These are phyloP conservation scores for Purshia tridentata DNA, from an alignment of 306 rosid genomes.

Conservation along the genomic window DNA sequence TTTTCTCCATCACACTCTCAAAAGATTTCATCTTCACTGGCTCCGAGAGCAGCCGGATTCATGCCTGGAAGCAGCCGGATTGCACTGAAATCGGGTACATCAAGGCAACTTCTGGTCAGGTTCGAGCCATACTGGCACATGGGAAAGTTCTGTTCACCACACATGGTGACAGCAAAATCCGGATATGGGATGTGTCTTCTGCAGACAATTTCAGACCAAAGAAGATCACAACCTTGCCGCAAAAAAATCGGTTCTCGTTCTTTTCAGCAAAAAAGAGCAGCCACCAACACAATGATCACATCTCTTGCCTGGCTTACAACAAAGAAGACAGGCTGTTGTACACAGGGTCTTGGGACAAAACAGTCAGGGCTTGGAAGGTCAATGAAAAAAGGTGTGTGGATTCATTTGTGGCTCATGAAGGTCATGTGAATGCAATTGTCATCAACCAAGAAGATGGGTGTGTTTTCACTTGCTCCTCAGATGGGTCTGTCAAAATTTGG, in stretches of 20 bases:
- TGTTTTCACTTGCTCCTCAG: constrained; percentile 61
- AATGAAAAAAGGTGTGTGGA: constrained; percentile 46
- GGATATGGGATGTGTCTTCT: constrained; percentile 40
- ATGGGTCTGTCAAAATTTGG: constrained; percentile 57
- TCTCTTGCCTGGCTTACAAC: constrained; percentile 56
- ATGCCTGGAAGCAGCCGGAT: constrained; percentile 54
- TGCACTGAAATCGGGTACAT: constrained; percentile 46
- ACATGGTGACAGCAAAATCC: constrained; percentile 45
- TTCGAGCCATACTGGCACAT: constrained; percentile 40
- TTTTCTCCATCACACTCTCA: constrained; percentile 40
- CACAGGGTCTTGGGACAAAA: constrained; percentile 58
- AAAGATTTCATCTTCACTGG: constrained; percentile 48
- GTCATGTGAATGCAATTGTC: constrained; percentile 45
- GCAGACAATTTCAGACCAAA: constrained; percentile 36
- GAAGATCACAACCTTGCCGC: constrained; percentile 45
- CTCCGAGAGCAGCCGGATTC: constrained; percentile 48
- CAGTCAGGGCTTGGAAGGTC: constrained; percentile 52
- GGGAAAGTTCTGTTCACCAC: constrained; percentile 43
- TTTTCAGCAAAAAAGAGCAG: constrained; percentile 31
- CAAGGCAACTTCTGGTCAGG: constrained; percentile 40
- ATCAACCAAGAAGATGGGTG: constrained; percentile 55
- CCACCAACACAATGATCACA: constrained; percentile 36
- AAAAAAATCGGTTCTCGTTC: constrained; percentile 25
- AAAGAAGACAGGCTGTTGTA: constrained; percentile 47
- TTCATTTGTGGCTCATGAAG: constrained; percentile 52